Base-by-base conservation (phyloP, 352 stramenopile species). In the Globisporangium irregulare region DNA sequence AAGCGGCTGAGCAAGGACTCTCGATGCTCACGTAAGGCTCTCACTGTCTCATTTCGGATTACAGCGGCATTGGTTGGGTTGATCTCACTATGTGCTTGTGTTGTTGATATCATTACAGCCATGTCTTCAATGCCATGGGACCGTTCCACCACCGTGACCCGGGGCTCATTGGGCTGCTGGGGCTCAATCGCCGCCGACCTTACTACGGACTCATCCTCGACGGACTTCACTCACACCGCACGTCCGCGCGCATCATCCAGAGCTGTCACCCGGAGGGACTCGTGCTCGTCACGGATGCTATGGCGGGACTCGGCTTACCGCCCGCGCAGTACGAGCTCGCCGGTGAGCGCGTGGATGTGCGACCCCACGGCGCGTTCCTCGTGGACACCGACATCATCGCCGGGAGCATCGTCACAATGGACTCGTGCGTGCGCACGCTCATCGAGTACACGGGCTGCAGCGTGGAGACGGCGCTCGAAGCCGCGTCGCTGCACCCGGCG, bases 101-200 rank as follows among this genome's bases (percentile, higher is more conserved):
- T 15, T 50, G 10, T 18, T 9, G 6, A 24, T 38, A 4, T 53
- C 10, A 15, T 38, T 32, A 32, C 54, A 87, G 79, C 7, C 91
- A 98, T 72, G 67, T 97, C 20, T 98, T 95, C 76, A 98, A 97
- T 68, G 92, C 92, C 8, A 98, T 98, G 92, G 82, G 76, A 24
- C 78, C 85, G 5, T 97, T 98, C 77, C 91, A 98, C 66, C 92
- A 97, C 69, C 85, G 91, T 29, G 83, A 97, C 51, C 92, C 92
- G 7, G 92, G 91, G 3, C 82, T 98, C 61, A 86, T 97, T 14
- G 92, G 92, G 1, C 72, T 98, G 25, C 77, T 97, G 10, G 91
- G 89, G 1, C 71, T 75, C 8, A 80, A 66, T 1, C 72, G 79
- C 18, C 61, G 68, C 18, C 74, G 81, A 9, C 82, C 89, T 9